These are phyloP conservation scores for Nakazawaea populi DNA, from an alignment of 805 yeast species.

Conservation along the genomic window DNA sequence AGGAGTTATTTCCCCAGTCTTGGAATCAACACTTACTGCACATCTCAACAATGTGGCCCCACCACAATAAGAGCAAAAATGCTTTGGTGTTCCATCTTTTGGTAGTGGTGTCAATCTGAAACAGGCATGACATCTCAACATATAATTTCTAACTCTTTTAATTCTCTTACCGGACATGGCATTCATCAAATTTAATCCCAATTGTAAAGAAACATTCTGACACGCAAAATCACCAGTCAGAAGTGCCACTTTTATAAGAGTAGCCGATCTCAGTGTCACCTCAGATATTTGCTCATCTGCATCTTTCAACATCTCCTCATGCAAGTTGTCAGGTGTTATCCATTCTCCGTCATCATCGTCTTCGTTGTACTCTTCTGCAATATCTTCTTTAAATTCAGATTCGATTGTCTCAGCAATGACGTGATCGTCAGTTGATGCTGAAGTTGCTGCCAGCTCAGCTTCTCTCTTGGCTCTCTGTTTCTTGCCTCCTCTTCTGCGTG, in stretches of 20 bases:
- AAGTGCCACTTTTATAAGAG: slow-evolving; percentile 67
- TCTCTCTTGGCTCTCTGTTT: slow-evolving; percentile 57
- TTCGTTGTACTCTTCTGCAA: slow-evolving; percentile 51
- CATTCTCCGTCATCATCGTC: slow-evolving; percentile 84
- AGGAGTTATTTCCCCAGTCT: slow-evolving; percentile 78
- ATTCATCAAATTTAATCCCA: slow-evolving; percentile 84
- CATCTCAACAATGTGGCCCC: slow-evolving; percentile 87
- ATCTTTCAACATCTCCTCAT: slow-evolving; percentile 64
- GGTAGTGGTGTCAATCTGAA: slow-evolving; percentile 77
- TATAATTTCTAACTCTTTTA: slow-evolving; percentile 79
- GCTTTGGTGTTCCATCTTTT: slow-evolving; percentile 67
- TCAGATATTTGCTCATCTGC: slow-evolving; percentile 51
- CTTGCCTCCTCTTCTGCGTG: slow-evolving; percentile 59
- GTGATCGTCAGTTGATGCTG: slow-evolving; percentile 11
- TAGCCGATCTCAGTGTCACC: slow-evolving; percentile 23
- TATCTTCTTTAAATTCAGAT: slow-evolving; percentile 5
- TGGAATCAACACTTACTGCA: slow-evolving; percentile 77
- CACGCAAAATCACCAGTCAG: slow-evolving; percentile 97
- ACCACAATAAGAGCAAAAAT: slow-evolving; percentile 95
- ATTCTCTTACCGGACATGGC: slow-evolving; percentile 79
- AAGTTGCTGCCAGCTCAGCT: slow-evolving; percentile 25
- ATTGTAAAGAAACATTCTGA: slow-evolving; percentile 89
- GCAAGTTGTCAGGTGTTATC: slow-evolving; percentile 86
- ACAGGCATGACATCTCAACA: slow-evolving; percentile 97
- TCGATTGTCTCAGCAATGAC: no score